Base-by-base conservation (phyloP, 495 filamentous ascomycete genomes). In the Podospora australis region DNA sequence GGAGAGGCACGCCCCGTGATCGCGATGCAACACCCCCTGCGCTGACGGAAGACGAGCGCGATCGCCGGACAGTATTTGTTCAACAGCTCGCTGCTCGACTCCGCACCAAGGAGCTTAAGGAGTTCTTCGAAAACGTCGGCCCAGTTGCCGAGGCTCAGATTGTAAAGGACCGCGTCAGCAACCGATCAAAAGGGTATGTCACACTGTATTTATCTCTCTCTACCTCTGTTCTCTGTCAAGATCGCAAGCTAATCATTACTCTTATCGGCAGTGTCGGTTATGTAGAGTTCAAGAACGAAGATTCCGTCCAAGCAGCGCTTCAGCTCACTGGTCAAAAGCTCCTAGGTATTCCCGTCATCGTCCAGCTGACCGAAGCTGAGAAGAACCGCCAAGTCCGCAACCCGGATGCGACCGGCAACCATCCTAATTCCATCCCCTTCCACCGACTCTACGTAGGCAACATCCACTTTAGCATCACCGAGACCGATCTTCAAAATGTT, bases 381-480 rank as follows among this genome's bases (percentile, higher is more conserved):
- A 99, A 99, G 74, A 99, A 99, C 63, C 90, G 94, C 42, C 92
- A 96, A 77, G 88, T 88, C 46, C 88, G 90, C 54, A 91, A 79
- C 57, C 79, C 86, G 44, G 89, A 94, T 53, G 73, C 81, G 39
- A 74, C 74, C 38, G 77, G 75, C 54, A 74, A 71, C 50, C 77
- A 82, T 38, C 71, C 74, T 46, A 81, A 76, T 54, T 84, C 86
- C 45, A 83, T 95, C 25, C 94, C 94, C 24, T 99, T 97, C 73
- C 94, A 99, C 72, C 84, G 94, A 64, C 86, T 99, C 44, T 99
- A 96, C 70, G 92, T 99, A 57, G 94, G 94, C 66, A 99, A 99
- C 63, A 95, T 99, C 57, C 94, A 99, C 77, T 99, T 99, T 79
- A 95, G 87, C 68, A 95, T 99, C 67, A 97, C 92, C 65, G 94